Conservation (phyloP, 202 grass and related monocot genomes). For the Zizania palustris region DNA sequence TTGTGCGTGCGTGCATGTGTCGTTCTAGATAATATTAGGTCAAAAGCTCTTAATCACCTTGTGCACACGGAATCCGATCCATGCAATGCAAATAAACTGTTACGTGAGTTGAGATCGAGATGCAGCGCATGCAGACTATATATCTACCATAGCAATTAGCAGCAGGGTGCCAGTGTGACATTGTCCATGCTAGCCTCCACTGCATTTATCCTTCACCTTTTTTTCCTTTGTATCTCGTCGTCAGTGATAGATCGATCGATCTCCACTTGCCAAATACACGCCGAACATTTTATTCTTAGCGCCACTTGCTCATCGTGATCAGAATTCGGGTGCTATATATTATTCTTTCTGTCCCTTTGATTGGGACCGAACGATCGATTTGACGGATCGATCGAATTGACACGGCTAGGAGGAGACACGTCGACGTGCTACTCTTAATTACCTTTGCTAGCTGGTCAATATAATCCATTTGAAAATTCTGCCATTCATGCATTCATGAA, state of each 20-base stretch:
- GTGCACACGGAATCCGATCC: slow-evolving; percentile 39
- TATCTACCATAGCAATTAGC: not conserved
- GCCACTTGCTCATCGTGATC: slow-evolving; percentile 22
- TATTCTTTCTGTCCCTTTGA: slow-evolving; percentile 21
- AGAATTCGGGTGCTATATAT: slow-evolving; percentile 34
- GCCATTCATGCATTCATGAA: not conserved
- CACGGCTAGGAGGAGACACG: slow-evolving; percentile 31
- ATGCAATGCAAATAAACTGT: no score
- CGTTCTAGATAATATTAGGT: no score
- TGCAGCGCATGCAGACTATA: slow-evolving; percentile 27
- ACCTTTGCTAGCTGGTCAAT: slow-evolving; percentile 23
- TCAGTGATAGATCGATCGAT: slow-evolving; percentile 1
- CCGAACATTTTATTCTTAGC: slow-evolving; percentile 7
- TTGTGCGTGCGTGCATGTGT: no score
- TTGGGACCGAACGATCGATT: not conserved
- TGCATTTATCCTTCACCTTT: not conserved
- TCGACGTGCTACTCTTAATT: slow-evolving; percentile 4
- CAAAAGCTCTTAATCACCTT: not conserved
- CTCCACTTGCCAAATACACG: slow-evolving; percentile 29
- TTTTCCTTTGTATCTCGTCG: not conserved
- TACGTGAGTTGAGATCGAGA: slow-evolving; percentile 30
- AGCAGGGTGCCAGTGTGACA: no score
- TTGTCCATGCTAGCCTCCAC: no score
- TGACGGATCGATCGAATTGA: slow-evolving; percentile 8
- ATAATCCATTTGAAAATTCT: slow-evolving; percentile 39